Evolutionary conservation across 192 early-diverging fungal genomes (phyloP).

Genomic region (Backusella westeae): DNA sequence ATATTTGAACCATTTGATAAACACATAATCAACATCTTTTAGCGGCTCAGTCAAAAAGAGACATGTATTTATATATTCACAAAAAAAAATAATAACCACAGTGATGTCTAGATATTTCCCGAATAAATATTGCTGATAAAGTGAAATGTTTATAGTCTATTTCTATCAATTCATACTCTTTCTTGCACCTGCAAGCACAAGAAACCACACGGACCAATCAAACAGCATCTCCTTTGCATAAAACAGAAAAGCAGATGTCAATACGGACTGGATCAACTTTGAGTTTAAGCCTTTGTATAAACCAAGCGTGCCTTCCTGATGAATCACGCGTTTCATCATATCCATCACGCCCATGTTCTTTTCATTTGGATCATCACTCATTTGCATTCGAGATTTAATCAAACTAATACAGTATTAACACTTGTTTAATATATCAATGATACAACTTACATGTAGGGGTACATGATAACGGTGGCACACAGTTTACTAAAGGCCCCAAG

Average conservation of each 20-base stretch:
- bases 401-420: neutral
- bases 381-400: constrained; percentile 6
- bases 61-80: no score
- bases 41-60: no score
- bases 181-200: constrained; percentile 27
- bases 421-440: neutral
- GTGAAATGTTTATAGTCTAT: neutral
- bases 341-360: neutral
- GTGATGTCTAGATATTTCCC: no score
- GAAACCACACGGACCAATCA: constrained; percentile 52
- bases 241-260: constrained; percentile 92
- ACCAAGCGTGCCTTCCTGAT: constrained; percentile 75
- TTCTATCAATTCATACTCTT: neutral
- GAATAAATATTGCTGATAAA: no score
- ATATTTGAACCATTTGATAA: no score
- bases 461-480: constrained; percentile 86
- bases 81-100: no score
- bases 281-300: constrained; percentile 86
- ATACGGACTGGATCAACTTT: constrained; percentile 91
- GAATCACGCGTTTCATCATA: neutral
- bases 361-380: constrained; percentile 7
- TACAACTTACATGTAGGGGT: constrained; percentile 84
- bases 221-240: constrained; percentile 80
- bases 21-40: no score
- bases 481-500: constrained; percentile 94